Evolutionary conservation across 164 flowering plant species (phyloP).

Genomic region (Malania oleifera): DNA sequence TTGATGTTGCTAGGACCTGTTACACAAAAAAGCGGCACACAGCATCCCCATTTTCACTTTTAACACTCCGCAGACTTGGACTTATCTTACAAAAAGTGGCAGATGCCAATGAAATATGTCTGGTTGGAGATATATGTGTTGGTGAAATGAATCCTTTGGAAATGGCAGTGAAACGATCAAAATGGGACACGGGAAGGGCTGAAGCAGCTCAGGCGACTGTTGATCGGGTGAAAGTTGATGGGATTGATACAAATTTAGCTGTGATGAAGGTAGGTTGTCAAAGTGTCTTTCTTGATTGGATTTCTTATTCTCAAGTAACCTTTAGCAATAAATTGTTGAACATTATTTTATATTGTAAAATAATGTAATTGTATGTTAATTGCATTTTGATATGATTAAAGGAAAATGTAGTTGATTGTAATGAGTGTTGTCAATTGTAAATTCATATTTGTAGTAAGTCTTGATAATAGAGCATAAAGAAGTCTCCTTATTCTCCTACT

Average conservation of each 20-base stretch:
- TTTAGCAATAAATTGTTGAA: background rate
- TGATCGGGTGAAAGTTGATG: constrained; percentile 4
- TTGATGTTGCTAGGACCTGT: no score
- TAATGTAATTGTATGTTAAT: no score
- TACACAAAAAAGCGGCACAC: background rate
- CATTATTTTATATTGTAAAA: no score
- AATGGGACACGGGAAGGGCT: background rate
- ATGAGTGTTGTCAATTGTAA: no score
- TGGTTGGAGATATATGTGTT: background rate
- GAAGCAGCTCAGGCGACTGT: constrained; percentile 2
- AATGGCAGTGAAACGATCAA: background rate
- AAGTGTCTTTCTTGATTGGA: background rate
- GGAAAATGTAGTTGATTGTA: no score
- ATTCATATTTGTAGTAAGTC: no score
- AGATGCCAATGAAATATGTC: background rate
- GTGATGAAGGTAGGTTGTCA: background rate
- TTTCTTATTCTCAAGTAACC: background rate
- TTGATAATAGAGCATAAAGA: no score
- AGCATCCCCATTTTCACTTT: constrained; percentile 5
- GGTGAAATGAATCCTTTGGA: constrained; percentile 1
- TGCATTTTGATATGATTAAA: no score
- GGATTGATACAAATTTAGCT: constrained; percentile 5
- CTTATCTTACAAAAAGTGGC: background rate
- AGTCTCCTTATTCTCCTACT: no score
- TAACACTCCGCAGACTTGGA: constrained; percentile 2